Evolutionary conservation across 2,329 filamentous ascomycete species (phyloP), one percentile per base, ranked within the genome.

Genomic region (Neofusicoccum umdonicola): DNA sequence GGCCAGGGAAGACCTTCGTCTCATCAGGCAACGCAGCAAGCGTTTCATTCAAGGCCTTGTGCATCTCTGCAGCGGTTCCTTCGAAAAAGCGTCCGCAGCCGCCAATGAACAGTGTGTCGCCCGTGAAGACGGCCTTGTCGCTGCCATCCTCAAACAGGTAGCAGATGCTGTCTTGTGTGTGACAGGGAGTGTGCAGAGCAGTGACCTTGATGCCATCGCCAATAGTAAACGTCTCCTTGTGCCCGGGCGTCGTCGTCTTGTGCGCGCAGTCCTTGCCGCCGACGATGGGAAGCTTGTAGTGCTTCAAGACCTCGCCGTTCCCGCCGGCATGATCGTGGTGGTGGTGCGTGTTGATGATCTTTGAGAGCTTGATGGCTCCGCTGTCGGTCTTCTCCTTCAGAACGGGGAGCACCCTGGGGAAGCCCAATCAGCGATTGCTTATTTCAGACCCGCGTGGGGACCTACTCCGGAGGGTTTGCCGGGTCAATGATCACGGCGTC

Each of bases 131-230:
- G 7, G 85, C 93, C 71, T 86, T 88, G 56, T 90, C 83, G 27
- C 44, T 62, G 19, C 87, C 88, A 73, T 99, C 94, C 78, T 97
- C 87, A 82, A 95, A 88, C 70, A 88, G 92, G 82, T 89, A 99
- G 83, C 95, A 99, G 75, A 99, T 97, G 77, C 93, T 97, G 80
- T 99, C 95, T 80, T 97, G 93, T 1, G 95, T 99, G 77, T 99
- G 95, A 78, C 95, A 99, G 1, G 95, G 95, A 12, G 95, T 99
- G 79, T 98, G 91, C n/a, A 98, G 82, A 27, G 91, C 90, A 74
- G 87, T 94, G 65, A 97, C 90, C 13, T 85, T 84, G 76, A 99
- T 95, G 69, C 85, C 84, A 45, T 87, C 82, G 64, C 95, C 95
- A 67, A 99, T 87, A 68, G 87, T 89, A 82, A 97, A 97, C 3